Evolutionary conservation across 176 grass and related monocot genomes (phyloP).

Genomic region (Aegilops bicornis): DNA sequence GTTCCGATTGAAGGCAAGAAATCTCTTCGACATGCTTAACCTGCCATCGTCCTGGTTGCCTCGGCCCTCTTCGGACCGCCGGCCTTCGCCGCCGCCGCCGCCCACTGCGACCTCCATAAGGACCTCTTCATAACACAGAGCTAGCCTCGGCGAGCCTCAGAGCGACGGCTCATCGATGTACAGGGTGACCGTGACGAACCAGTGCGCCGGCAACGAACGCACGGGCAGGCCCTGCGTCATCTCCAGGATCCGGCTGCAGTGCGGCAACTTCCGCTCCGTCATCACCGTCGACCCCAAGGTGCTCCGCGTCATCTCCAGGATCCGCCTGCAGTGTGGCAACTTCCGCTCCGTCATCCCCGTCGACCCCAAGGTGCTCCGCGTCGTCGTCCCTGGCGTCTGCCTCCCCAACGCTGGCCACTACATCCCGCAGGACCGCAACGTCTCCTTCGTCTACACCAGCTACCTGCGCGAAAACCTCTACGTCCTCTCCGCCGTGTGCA

Average conservation of each 20-base stretch:
- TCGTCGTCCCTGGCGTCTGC: neutral
- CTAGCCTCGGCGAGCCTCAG: neutral
- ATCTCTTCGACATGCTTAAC: neutral
- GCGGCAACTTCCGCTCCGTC: neutral
- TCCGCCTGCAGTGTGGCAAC: no score
- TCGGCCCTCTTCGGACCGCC: neutral
- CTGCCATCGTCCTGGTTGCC: neutral
- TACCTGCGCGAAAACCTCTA: neutral
- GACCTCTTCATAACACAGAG: neutral
- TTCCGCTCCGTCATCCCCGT: no score
- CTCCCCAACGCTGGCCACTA: no score
- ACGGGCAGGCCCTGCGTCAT: neutral
- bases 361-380: no score
- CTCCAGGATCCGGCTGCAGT: neutral
- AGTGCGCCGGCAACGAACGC: neutral
- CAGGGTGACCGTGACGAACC: slow-evolving; percentile 1
- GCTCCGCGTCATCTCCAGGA: no score
- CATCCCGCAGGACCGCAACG: no score
- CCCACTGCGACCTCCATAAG: neutral
- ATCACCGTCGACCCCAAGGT: neutral
- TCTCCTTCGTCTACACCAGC: slow-evolving; percentile 18
- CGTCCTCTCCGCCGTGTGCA: neutral
- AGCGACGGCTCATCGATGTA: neutral
- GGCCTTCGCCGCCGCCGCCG: neutral
- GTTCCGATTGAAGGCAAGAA: neutral